Evolutionary conservation across 306 rosid genomes (phyloP).

Genomic region (Gillenia trifoliata): DNA sequence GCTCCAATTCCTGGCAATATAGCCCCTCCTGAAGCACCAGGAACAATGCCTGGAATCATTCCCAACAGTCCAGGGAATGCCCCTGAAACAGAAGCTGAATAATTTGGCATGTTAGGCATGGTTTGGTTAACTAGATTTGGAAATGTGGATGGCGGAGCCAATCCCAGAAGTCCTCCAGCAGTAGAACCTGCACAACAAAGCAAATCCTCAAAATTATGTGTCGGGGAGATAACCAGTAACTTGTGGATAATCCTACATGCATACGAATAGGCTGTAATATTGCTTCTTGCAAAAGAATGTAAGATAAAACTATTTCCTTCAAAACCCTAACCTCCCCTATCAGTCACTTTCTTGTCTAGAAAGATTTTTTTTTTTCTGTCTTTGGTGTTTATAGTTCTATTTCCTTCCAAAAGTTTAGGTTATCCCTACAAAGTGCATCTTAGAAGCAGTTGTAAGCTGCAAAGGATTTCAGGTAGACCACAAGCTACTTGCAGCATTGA

Average conservation of each 20-base stretch:
- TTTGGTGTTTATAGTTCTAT: too few species aligned
- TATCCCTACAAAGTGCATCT: too few species aligned
- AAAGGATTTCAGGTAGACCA: not conserved
- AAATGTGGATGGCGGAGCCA: constrained; percentile 69
- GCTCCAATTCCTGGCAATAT: constrained; percentile 97
- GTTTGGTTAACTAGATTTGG: constrained; percentile 91
- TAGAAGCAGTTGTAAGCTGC: not conserved
- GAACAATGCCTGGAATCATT: constrained; percentile 90
- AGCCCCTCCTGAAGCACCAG: constrained; percentile 96
- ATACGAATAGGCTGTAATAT: not conserved
- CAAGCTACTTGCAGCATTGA: not conserved
- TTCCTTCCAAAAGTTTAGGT: too few species aligned
- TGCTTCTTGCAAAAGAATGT: not conserved
- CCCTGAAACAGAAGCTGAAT: constrained; percentile 94
- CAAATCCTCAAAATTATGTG: constrained; percentile 7
- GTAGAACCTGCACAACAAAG: constrained; percentile 54
- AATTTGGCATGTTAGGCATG: constrained; percentile 99
- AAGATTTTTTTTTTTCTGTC: not conserved
- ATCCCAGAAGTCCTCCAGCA: constrained; percentile 78
- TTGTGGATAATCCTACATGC: not conserved
- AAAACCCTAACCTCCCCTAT: not conserved
- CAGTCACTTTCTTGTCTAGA: not conserved
- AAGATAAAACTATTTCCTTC: not conserved
- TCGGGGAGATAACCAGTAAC: not conserved
- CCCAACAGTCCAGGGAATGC: constrained; percentile 96